Conservation (phyloP, 768 basidiomycete species). For the Russula lepida region DNA sequence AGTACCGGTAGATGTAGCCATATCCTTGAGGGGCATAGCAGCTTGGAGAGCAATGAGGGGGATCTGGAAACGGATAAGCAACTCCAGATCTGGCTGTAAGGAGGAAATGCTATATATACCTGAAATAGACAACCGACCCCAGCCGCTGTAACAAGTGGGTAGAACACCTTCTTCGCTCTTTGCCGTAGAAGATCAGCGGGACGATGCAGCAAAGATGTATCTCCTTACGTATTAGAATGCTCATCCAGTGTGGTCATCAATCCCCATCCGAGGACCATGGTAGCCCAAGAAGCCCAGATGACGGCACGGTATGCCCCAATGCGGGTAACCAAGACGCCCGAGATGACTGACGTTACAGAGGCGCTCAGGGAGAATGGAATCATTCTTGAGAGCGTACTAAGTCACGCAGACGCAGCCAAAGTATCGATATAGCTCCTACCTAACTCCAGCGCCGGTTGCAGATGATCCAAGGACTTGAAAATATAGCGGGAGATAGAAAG, state of each 20-base stretch:
- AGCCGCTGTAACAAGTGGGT: conserved; percentile 54
- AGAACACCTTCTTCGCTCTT: conserved; percentile 58
- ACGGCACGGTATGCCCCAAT: conserved; percentile 50
- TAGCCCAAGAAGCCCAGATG: conserved; percentile 52
- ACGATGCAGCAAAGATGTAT: no score
- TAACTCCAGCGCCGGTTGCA: conserved; percentile 59
- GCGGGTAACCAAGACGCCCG: conserved; percentile 50
- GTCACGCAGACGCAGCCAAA: neutral
- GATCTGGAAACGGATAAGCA: conserved; percentile 29
- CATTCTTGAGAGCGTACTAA: conserved; percentile 41
- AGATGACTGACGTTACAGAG: conserved; percentile 43
- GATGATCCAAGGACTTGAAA: conserved; percentile 73
- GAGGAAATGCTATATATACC: conserved; percentile 23
- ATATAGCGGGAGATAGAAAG: conserved; percentile 67
- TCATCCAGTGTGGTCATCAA: conserved; percentile 63
- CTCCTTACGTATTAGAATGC: conserved; percentile 39
- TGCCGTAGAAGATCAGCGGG: neutral
- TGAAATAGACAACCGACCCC: conserved; percentile 64
- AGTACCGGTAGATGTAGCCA: conserved; percentile 72
- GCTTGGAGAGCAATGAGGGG: conserved; percentile 73
- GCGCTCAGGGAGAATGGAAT: conserved; percentile 61
- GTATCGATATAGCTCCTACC: conserved; percentile 32
- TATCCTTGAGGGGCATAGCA: conserved; percentile 80
- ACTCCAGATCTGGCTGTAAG: neutral
- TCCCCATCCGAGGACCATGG: conserved; percentile 58